Evolutionary conservation across 768 basidiomycete species (phyloP), one percentile per base, ranked within the genome.

Genomic region (Rhizopogon rudus): DNA sequence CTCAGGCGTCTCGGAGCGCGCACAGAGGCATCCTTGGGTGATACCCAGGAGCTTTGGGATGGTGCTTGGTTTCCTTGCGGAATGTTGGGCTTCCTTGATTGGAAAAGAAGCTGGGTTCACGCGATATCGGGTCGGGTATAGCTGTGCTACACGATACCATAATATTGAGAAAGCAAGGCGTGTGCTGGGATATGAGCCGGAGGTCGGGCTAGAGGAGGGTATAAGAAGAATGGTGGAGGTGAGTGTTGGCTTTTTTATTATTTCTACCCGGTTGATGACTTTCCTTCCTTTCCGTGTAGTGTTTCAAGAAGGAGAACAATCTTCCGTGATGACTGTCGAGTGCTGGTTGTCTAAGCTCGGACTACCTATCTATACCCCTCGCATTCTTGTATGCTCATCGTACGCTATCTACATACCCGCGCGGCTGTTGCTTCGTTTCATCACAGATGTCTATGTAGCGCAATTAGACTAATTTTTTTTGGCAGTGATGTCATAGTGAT

Each of bases 101-200:
- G 91, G 93, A 8, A 88, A 83, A 68, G 85, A 91, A 65, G 84
- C 92, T 10, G 84, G 86, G 16, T 91, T 99, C 63, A 98, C 94
- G 17, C 77, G 79, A 55, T 95, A 84, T 72, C 84, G 91, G 60
- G 90, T 98, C 25, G 81, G 82, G 17, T 93, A 84, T 67, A 86
- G 82, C 51, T 91, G 87, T 66, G 85, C 84, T 42, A 80, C 80
- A 53, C 79, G 94, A 59, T 98, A 87, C 77, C 89, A 95, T 71
- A 96, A 97, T 65, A 93, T 95, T 44, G 97, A 98, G 73, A 94
- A 89, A 74, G 89, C 96, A 9, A 77, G 94, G 61, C 75, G 93
- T 56, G 81, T 98, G 57, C 75, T 99, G 41, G 95, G 93, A 1
- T 99, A 99, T 71, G 93, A 94, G 68, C 97, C 97, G 0, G 73